These are phyloP conservation scores for Rhynchosporium agropyri DNA, from an alignment of 2,329 filamentous ascomycete genomes.

Conservation along the genomic window DNA sequence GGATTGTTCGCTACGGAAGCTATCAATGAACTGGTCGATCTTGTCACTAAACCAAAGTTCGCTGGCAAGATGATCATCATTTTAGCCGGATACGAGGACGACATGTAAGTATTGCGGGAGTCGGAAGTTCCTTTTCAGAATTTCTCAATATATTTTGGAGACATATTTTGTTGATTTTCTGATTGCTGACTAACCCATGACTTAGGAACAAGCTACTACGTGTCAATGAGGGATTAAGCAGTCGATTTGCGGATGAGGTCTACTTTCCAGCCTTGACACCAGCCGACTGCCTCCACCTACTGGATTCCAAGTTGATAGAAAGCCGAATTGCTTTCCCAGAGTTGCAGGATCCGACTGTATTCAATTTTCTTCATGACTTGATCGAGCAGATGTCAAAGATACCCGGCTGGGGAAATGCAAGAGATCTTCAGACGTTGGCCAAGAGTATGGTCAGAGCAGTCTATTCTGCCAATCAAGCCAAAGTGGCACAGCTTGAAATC, in stretches of 20 bases:
- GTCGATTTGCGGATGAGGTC: slow-evolving; percentile 56
- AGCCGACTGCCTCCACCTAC: slow-evolving; percentile 44
- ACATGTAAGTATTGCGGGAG: slow-evolving; percentile 45
- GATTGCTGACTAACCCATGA: too few relatives aligned
- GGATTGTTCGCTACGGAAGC: slow-evolving; percentile 60
- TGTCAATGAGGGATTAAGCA: slow-evolving; percentile 55
- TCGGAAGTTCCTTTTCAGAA: too few relatives aligned
- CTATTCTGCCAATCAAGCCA: slow-evolving; percentile 31
- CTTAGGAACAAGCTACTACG: slow-evolving; percentile 49
- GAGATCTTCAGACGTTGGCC: slow-evolving; percentile 53
- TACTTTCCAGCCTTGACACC: slow-evolving; percentile 46
- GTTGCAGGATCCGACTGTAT: slow-evolving; percentile 37
- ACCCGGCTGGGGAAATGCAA: slow-evolving; percentile 54
- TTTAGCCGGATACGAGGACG: slow-evolving; percentile 58
- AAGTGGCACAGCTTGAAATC: slow-evolving; percentile 30
- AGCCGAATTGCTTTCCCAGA: slow-evolving; percentile 36
- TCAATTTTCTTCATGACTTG: slow-evolving; percentile 28
- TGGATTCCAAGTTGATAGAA: slow-evolving; percentile 43
- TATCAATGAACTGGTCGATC: slow-evolving; percentile 69
- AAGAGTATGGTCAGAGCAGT: slow-evolving; percentile 48
- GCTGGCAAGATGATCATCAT: slow-evolving; percentile 56
- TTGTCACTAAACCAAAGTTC: slow-evolving; percentile 51
- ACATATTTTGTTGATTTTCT: too few relatives aligned
- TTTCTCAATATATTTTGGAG: too few relatives aligned
- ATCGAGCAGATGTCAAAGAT: slow-evolving; percentile 47